These are phyloP conservation scores for Musa balbisiana DNA, from an alignment of 202 grass and related monocot species.

Conservation along the genomic window DNA sequence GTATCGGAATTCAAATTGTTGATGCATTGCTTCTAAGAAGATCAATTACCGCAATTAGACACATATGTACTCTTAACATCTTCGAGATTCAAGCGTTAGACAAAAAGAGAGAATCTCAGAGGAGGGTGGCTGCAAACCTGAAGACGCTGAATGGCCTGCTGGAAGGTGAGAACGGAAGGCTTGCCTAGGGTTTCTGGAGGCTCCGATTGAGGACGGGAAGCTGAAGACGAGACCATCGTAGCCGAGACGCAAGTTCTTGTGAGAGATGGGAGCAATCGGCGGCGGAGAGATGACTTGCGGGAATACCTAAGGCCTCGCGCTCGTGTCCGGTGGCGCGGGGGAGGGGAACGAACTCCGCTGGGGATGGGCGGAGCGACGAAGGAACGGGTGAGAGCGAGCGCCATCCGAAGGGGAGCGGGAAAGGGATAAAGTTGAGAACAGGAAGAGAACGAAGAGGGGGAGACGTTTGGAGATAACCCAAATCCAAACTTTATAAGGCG, in stretches of 20 bases:
- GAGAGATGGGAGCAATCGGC: slow-evolving; percentile 8
- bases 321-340: background rate
- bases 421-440: background rate
- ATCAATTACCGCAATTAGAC: background rate
- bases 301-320: background rate
- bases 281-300: background rate
- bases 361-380: slow-evolving; percentile 10
- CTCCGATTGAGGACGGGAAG: slow-evolving; percentile 16
- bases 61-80: background rate
- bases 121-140: slow-evolving; percentile 30
- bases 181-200: background rate
- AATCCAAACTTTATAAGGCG: too few species aligned
- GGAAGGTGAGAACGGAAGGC: slow-evolving; percentile 65
- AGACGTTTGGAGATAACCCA: background rate
- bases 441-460: background rate
- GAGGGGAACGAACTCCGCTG: background rate
- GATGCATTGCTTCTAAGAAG: background rate
- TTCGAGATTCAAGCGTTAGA: background rate
- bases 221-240: slow-evolving; percentile 7
- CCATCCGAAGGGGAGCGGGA: slow-evolving; percentile 10
- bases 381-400: slow-evolving; percentile 9
- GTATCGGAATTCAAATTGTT: background rate
- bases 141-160: slow-evolving; percentile 94
- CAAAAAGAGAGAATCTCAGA: background rate
- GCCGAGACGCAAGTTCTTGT: slow-evolving; percentile 31